Evolutionary conservation across 192 early-diverging fungal species (phyloP).

Genomic region (Paraglomus occultum): DNA sequence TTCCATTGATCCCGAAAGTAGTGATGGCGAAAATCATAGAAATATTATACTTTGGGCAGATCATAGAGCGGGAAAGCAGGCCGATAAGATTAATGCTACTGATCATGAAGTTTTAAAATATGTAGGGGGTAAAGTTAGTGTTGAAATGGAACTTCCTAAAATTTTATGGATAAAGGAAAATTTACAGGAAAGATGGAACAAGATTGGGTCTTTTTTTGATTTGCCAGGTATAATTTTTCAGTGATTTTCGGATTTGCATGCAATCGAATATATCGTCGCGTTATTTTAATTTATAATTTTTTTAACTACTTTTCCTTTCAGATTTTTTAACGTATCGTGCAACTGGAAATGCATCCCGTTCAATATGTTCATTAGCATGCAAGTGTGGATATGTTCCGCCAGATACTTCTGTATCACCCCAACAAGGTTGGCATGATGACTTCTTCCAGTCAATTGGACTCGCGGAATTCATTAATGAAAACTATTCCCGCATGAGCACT

Average conservation of each 20-base stretch:
- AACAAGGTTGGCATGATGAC: conserved; percentile 53
- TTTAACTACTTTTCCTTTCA: neutral
- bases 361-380: conserved; percentile 64
- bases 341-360: conserved; percentile 51
- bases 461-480: conserved; percentile 45
- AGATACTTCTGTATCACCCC: conserved; percentile 18
- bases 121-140: conserved; percentile 63
- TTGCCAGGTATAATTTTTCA: conserved; percentile 49
- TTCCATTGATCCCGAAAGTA: conserved; percentile 45
- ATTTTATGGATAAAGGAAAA: conserved; percentile 64
- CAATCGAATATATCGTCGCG: too few species aligned
- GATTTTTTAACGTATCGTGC: conserved; percentile 70
- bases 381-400: conserved; percentile 61
- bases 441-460: conserved; percentile 58
- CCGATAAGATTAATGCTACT: conserved; percentile 58
- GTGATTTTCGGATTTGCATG: too few species aligned
- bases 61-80: conserved; percentile 64
- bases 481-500: conserved; percentile 41
- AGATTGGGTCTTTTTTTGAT: conserved; percentile 60
- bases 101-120: conserved; percentile 55
- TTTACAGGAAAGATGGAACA: conserved; percentile 47
- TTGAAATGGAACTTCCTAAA: conserved; percentile 81
- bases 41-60: conserved; percentile 72
- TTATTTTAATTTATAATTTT: too few species aligned
- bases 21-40: conserved; percentile 48